Base-by-base conservation (phyloP, 2,329 filamentous ascomycete genomes). In the Aspergillus brunneoviolaceus region DNA sequence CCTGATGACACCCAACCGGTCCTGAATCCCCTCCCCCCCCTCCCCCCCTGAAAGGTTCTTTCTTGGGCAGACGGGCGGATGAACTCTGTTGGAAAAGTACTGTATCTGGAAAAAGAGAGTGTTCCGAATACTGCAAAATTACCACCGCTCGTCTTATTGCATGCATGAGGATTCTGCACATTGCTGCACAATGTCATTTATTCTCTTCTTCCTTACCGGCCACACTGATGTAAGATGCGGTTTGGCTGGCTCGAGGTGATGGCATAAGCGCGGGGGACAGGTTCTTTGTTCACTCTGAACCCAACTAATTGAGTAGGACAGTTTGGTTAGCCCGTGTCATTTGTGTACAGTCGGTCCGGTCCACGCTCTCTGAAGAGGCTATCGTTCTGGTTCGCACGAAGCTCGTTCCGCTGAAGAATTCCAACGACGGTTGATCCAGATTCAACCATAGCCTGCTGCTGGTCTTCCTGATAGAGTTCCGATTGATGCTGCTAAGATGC, bases 1-100 rank as follows among this genome's bases (percentile, higher is more conserved):
- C 45, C 53, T 55, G 61, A 55, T 54, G 56, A 56, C 53, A 50
- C 62, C 49, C 57, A 56, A 56, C 54, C 35, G 53, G 52, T n/a
- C n/a, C n/a, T 47, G 47, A 31, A 42, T 21, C 23, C 42, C n/a
- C 16, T 16, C 49, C 21, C 39, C 16, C n/a, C 3, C 23, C 42
- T 12, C 10, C 21, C 39, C 21, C 39, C 16, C n/a, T 33, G 33
- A 35, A 35, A 16, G 33, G 33, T 57, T 27, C 31, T 31, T 33
- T 14, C 33, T 35, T 45, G 39, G 39, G 21, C 29, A 25, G 51
- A 27, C 33, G 35, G 31, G 21, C 16, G 35, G 21, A 54, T n/a
- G 27, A 54, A 35, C 33, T 35, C 33, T 12, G 14, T 16, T 35
- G 14, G 33, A 16, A 14, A 35, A 35, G 33, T 35, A 12, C 33